A percentile compares a stretch with the other conserved stretches of the same genome.
Conservation (phyloP, 257 asterid species). For the Nicotiana tabacum region DNA sequence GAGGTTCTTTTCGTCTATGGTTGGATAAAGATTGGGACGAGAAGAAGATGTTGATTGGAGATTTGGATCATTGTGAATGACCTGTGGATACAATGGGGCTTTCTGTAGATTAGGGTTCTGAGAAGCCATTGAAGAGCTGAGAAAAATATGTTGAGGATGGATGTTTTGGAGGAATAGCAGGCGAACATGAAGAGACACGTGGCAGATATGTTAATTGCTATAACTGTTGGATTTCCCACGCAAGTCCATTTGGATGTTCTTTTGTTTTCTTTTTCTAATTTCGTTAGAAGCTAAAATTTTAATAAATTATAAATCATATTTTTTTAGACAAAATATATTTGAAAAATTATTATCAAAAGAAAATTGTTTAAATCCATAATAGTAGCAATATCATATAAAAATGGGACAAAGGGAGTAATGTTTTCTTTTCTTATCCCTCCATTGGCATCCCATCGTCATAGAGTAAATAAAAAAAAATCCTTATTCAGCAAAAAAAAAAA, state of each 20-base stretch:
- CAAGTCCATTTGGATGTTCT: not conserved
- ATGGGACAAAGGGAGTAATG: not conserved
- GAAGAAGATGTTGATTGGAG: conserved; percentile 26
- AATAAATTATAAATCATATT: not conserved
- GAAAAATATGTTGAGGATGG: not conserved
- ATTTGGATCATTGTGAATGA: conserved; percentile 23
- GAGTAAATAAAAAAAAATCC: too few species aligned
- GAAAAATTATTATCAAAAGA: too few species aligned
- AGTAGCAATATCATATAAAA: not conserved
- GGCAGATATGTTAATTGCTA: not conserved
- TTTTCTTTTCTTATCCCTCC: not conserved
- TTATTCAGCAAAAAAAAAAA: too few species aligned
- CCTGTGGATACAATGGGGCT: conserved; percentile 55
- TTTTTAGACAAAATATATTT: too few species aligned
- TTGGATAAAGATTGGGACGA: conserved; percentile 36
- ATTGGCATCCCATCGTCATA: not conserved
- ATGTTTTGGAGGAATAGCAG: not conserved
- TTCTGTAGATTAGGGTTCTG: conserved; percentile 32
- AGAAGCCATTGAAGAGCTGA: conserved; percentile 45
- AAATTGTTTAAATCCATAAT: not conserved
- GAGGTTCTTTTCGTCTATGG: conserved; percentile 36
- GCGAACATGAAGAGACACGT: not conserved
- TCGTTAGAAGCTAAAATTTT: not conserved
- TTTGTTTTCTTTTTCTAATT: not conserved
- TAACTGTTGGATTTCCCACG: conserved; percentile 9